Evolutionary conservation across 306 rosid genomes (phyloP).

Genomic region (Luffa aegyptiaca): DNA sequence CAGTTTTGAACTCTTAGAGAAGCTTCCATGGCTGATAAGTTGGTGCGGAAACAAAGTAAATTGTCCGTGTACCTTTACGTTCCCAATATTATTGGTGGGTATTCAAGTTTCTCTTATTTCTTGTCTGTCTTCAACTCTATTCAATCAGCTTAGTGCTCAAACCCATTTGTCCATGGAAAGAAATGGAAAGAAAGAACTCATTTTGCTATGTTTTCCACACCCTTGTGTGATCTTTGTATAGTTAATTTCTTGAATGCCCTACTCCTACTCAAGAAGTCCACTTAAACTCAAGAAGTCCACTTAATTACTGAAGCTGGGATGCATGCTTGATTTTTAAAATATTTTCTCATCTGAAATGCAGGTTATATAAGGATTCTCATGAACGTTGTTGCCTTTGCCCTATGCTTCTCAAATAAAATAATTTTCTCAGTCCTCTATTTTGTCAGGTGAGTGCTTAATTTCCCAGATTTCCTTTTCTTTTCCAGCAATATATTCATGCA

Average conservation of each 20-base stretch:
- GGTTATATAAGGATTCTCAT: constrained; percentile 78
- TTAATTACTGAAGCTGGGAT: neutral
- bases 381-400: constrained; percentile 61
- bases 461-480: neutral
- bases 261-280: neutral
- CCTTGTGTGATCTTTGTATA: neutral
- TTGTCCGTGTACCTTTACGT: constrained; percentile 74
- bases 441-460: constrained; percentile 49
- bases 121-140: neutral
- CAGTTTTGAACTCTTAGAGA: constrained; percentile 20
- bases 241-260: neutral
- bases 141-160: neutral
- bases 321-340: neutral
- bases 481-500: neutral
- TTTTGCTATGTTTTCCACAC: too few species aligned
- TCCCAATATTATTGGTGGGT: constrained; percentile 89
- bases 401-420: constrained; percentile 68
- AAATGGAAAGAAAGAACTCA: too few species aligned
- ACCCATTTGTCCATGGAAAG: neutral
- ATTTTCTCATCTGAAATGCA: constrained; percentile 24
- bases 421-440: constrained; percentile 70
- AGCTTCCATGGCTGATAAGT: constrained; percentile 64
- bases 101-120: constrained; percentile 1
- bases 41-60: constrained; percentile 40
- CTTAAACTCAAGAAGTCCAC: neutral